These are phyloP conservation scores for Durotheca rogersii DNA, from an alignment of 495 filamentous ascomycete genomes.

Conservation along the genomic window DNA sequence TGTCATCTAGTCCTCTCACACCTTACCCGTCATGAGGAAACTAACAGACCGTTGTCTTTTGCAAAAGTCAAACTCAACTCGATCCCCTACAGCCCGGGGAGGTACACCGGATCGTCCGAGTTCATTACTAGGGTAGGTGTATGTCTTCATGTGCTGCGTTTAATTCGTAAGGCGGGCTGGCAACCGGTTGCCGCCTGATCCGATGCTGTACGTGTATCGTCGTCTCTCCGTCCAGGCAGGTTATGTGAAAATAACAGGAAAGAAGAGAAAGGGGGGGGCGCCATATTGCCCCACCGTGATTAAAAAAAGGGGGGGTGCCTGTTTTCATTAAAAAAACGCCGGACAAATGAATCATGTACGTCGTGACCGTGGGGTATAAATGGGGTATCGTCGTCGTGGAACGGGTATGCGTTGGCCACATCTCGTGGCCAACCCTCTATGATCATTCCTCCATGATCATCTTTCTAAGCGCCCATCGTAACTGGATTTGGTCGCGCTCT, in stretches of 20 bases:
- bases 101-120: slow-evolving; percentile 11
- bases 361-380: slow-evolving; percentile 22
- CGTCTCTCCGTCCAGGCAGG: slow-evolving; percentile 5
- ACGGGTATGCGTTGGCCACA: background rate
- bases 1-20: no score
- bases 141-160: slow-evolving; percentile 12
- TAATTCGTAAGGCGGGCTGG: slow-evolving; percentile 8
- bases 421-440: background rate
- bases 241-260: slow-evolving; percentile 21
- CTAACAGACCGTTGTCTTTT: slow-evolving; percentile 8
- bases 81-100: slow-evolving; percentile 5
- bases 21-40: slow-evolving; percentile 14
- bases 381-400: background rate
- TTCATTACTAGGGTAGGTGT: slow-evolving; percentile 17
- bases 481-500: slow-evolving; percentile 42
- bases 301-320: slow-evolving; percentile 30
- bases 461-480: slow-evolving; percentile 53
- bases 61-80: background rate
- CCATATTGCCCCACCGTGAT: slow-evolving; percentile 4
- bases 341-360: slow-evolving; percentile 13
- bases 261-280: slow-evolving; percentile 9
- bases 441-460: slow-evolving; percentile 40
- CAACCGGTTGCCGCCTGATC: slow-evolving; percentile 11
- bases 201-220: slow-evolving; percentile 24
- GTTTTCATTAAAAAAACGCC: slow-evolving; percentile 21